phyloP scores from a whole-genome alignment of 495 filamentous ascomycete species.

The Trichocladium uniseriatum region DNA sequence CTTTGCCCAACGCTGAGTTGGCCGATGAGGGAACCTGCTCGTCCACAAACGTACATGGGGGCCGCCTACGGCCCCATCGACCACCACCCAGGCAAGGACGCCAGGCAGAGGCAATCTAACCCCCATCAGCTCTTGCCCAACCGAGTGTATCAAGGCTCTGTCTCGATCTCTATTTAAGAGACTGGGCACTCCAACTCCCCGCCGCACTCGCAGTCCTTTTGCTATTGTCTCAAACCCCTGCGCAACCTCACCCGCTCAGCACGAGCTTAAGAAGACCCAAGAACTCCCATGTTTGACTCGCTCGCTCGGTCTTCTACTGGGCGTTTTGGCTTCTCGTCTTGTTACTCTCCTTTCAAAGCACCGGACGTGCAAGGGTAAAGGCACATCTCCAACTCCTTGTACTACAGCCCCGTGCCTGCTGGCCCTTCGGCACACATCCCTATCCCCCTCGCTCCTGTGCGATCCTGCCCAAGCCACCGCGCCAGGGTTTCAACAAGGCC shows the following conservation, averaged over 20 bases:
- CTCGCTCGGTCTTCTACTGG: constrained; percentile 2
- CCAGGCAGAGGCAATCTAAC: constrained; percentile 19
- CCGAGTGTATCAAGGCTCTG: constrained; percentile 16
- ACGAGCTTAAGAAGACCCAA: constrained; percentile 24
- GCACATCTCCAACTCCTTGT: constrained; percentile 14
- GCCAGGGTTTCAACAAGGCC: constrained; percentile 16
- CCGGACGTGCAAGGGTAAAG: constrained; percentile 1
- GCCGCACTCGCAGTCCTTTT: constrained; percentile 22
- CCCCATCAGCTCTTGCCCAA: constrained; percentile 14
- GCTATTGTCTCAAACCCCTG: constrained; percentile 30
- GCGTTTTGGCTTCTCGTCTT: constrained; percentile 1
- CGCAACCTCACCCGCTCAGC: constrained; percentile 17
- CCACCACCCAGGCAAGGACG: constrained; percentile 1
- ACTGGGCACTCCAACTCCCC: constrained; percentile 23
- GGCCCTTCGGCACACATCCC: constrained; percentile 10
- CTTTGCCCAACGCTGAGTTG: constrained; percentile 24
- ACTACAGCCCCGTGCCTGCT: constrained; percentile 13
- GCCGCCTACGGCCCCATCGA: constrained; percentile 6
- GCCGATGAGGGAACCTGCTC: constrained; percentile 6
- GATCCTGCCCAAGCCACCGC: constrained; percentile 21
- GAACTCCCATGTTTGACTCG: constrained; percentile 13
- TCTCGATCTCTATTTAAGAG: constrained; percentile 19
- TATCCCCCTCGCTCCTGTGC: constrained; percentile 17
- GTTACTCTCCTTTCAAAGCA: neutral
- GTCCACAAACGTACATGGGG: constrained; percentile 23